Evolutionary conservation across 495 filamentous ascomycete genomes (phyloP), one percentile per base, ranked within the genome.

Genomic region (Penicillium desertorum): DNA sequence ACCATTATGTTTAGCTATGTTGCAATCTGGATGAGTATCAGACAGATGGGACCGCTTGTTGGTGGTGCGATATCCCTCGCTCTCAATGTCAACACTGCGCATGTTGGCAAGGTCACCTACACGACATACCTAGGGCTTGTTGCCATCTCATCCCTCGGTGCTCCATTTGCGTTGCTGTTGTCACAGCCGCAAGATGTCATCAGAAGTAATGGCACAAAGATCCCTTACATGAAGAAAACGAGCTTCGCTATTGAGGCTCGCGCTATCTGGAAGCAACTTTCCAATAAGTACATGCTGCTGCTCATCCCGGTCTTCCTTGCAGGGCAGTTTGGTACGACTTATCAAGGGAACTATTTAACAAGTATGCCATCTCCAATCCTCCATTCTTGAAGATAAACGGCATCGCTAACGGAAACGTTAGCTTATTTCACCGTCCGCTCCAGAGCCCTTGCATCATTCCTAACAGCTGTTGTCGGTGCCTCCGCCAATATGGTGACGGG

Each of bases 401-500:
- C 16, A 0, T 16, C 10, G 5, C 45, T 59, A 25, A 59, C 45
- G 11, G 17, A n/a, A 2, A 17, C 1, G 19, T 5, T 19, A 64
- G 79, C 80, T 49, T 85, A 86, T 61, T 85, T 86, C 64, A 79
- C 78, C 1, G 81, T 86, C 8, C 76, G 81, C 1, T 70, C 79
- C 2, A 72, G 83, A 7, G 77, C 81, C 0, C 68, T 86, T 1
- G 79, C 78, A 1, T 72, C 81, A 23, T 72, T 76, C n/a, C 70
- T 75, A 0, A 79, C 78, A 22, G 68, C 62, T 2, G 59, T 82
- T 23, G 74, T 73, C 5, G 72, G 72, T 2, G 81, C 77, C 5
- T 60, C 73, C 20, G 79, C 78, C 44, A 79, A 79, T 52, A 52
- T 82, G 37, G 67, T 72, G 53, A 81, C 74, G 62, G 79, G 79